A percentile compares a stretch with the other conserved stretches of the same genome.
Conservation (phyloP, 2,329 filamentous ascomycete genomes). For the Botrytis tulipae region DNA sequence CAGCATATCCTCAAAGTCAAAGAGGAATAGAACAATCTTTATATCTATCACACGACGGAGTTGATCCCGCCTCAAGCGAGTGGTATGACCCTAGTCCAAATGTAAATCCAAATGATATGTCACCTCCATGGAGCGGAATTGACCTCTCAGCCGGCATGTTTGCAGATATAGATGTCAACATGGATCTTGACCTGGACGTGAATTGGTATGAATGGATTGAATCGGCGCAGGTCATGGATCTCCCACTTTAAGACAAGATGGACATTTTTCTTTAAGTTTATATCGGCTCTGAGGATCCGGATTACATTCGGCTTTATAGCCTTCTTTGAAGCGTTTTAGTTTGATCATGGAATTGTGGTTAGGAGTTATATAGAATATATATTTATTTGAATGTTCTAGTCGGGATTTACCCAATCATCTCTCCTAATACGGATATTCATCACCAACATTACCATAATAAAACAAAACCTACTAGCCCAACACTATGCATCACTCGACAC, state of each 20-base stretch:
- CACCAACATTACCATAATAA: neutral
- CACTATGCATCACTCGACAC: neutral
- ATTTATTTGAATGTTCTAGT: neutral
- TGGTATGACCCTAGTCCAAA: conserved; percentile 19
- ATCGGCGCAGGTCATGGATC: conserved; percentile 36
- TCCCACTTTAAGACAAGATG: neutral
- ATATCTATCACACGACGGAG: conserved; percentile 17
- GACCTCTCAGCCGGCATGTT: conserved; percentile 30
- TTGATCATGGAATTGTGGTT: neutral
- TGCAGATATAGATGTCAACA: conserved; percentile 32
- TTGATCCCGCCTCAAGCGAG: neutral
- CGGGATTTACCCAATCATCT: neutral
- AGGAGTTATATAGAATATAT: neutral
- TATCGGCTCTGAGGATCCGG: neutral
- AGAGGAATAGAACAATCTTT: neutral
- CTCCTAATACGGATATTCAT: neutral
- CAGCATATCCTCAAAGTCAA: conserved; percentile 8
- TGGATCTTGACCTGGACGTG: conserved; percentile 39
- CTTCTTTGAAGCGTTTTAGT: neutral
- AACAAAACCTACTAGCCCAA: neutral
- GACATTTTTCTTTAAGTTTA: neutral
- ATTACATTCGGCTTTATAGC: neutral
- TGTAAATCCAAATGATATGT: conserved; percentile 22
- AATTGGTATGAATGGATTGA: conserved; percentile 44
- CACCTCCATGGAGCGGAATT: conserved; percentile 35